phyloP scores from a whole-genome alignment of 345 rosid genomes.

The Citrus reticulata region DNA sequence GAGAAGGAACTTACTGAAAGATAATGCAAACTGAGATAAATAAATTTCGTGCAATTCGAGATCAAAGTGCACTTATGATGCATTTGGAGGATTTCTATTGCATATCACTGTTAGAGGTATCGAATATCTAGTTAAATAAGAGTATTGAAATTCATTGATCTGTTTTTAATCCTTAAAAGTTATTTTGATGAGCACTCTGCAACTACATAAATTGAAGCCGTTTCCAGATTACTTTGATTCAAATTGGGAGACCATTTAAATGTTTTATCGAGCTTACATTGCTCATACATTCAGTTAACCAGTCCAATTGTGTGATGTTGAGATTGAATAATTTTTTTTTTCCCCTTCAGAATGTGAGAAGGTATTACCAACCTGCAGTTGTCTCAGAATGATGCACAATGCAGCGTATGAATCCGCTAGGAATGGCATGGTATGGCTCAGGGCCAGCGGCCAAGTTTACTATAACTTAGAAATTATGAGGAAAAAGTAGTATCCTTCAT shows the following conservation, averaged over 20 bases:
- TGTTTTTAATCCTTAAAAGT: no score
- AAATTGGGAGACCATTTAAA: no score
- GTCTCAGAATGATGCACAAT: conserved; percentile 21
- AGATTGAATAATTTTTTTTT: neutral
- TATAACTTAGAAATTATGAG: no score
- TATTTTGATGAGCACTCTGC: no score
- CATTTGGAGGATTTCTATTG: conserved; percentile 98
- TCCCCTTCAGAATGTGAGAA: conserved; percentile 59
- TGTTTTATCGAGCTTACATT: neutral
- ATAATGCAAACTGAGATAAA: conserved; percentile 87
- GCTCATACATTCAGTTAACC: neutral
- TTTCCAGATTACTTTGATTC: neutral
- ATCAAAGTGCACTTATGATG: conserved; percentile 93
- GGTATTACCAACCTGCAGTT: conserved; percentile 38
- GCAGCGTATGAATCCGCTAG: conserved; percentile 5
- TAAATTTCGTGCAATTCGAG: conserved; percentile 80
- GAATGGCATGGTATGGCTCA: no score
- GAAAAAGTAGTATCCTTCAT: no score
- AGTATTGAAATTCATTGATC: no score
- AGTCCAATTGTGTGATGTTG: neutral
- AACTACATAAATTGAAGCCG: neutral
- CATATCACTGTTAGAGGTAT: conserved; percentile 84
- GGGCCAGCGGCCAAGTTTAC: neutral
- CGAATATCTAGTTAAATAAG: neutral
- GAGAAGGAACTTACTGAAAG: conserved; percentile 85